Conservation (phyloP, 2,329 filamentous ascomycete genomes). For the Colletotrichum navitas region DNA sequence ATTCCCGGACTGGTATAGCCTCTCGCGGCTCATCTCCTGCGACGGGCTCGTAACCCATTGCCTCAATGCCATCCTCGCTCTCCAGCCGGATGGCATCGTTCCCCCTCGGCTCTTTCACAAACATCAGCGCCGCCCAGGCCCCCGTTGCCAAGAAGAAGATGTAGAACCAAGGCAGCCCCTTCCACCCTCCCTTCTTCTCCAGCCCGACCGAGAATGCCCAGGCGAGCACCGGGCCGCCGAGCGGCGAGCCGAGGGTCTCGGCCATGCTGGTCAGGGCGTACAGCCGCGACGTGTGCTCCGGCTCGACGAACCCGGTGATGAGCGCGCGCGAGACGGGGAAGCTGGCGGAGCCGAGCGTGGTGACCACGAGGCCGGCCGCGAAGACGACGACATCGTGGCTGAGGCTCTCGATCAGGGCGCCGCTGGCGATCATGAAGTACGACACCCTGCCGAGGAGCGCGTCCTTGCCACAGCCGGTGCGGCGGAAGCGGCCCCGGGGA, state of each 20-base stretch:
- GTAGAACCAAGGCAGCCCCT: constrained; percentile 57
- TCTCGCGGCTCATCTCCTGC: constrained; percentile 25
- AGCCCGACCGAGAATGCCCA: constrained; percentile 55
- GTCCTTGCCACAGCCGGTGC: constrained; percentile 54
- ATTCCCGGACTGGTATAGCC: no score
- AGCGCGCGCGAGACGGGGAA: constrained; percentile 56
- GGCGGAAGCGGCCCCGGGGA: constrained; percentile 47
- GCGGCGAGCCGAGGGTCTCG: constrained; percentile 55
- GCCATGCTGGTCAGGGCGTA: constrained; percentile 57
- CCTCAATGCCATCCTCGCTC: neutral
- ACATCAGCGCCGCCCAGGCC: constrained; percentile 47
- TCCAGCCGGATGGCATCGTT: constrained; percentile 28
- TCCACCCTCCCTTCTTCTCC: constrained; percentile 52
- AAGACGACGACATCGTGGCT: constrained; percentile 52
- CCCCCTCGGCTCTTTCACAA: constrained; percentile 52
- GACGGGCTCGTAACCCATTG: constrained; percentile 22
- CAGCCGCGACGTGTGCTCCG: constrained; percentile 55
- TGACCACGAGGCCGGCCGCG: constrained; percentile 53
- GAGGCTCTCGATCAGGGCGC: constrained; percentile 52
- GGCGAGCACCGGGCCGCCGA: constrained; percentile 56
- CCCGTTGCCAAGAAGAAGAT: constrained; percentile 49
- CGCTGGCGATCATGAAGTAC: constrained; percentile 49
- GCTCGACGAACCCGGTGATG: constrained; percentile 54
- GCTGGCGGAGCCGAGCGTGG: constrained; percentile 54
- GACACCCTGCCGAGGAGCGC: constrained; percentile 52